Conservation (phyloP, 148 eudicot genomes). For the Fagopyrum tataricum region DNA sequence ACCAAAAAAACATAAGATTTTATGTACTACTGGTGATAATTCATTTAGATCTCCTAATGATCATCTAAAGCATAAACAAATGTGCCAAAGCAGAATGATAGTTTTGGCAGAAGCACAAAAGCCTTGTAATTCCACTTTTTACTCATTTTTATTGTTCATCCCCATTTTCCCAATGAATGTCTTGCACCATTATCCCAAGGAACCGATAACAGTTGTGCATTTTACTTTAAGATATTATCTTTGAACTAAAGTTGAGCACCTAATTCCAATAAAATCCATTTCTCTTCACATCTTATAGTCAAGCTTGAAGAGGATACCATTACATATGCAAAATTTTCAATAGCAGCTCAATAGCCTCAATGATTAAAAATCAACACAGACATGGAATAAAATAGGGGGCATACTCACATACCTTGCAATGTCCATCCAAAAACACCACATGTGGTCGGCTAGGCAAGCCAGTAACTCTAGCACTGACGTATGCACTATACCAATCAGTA, state of each 20-base stretch:
- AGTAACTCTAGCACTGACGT: slow-evolving; percentile 78
- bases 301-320: neutral
- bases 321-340: neutral
- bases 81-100: neutral
- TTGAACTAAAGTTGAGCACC: neutral
- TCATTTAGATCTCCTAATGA: no score
- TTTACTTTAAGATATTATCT: neutral
- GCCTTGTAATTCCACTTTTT: neutral
- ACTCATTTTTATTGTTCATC: neutral
- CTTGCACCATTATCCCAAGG: neutral
- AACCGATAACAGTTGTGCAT: neutral
- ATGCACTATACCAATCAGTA: slow-evolving; percentile 94
- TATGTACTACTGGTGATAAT: neutral
- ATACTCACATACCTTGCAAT: slow-evolving; percentile 72
- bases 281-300: neutral
- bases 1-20: neutral
- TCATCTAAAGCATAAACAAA: neutral
- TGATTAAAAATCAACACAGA: neutral
- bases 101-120: neutral
- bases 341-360: neutral
- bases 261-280: neutral
- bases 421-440: slow-evolving; percentile 90
- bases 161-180: neutral
- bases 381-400: neutral
- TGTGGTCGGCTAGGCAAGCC: slow-evolving; percentile 84